Conservation (phyloP, 176 grass and related monocot genomes). For the Ensete glaucum region DNA sequence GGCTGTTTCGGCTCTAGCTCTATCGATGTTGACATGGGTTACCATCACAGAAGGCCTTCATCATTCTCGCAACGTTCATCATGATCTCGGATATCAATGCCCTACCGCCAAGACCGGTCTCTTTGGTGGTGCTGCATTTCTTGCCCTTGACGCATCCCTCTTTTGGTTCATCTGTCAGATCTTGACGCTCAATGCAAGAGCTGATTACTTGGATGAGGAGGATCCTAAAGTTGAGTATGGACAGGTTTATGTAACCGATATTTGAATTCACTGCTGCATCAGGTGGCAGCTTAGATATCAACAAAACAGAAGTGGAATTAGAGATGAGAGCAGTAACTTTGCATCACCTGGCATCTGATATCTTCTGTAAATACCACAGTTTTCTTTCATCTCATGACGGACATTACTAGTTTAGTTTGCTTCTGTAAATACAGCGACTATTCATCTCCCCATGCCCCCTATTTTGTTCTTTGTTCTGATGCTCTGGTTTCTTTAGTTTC, state of each 20-base stretch:
- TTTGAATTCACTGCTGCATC: background rate
- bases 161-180: constrained; percentile 71
- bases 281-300: background rate
- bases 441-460: too few species aligned
- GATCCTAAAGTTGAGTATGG: constrained; percentile 48
- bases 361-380: too few species aligned
- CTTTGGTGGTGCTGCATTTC: constrained; percentile 71
- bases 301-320: background rate
- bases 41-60: constrained; percentile 44
- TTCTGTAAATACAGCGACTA: too few species aligned
- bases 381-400: too few species aligned
- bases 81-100: constrained; percentile 41
- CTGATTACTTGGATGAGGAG: constrained; percentile 52
- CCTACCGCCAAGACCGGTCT: constrained; percentile 78
- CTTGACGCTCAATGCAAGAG: constrained; percentile 62
- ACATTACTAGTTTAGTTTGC: too few species aligned
- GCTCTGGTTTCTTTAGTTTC: too few species aligned
- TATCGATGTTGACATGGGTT: constrained; percentile 59
- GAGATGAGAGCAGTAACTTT: too few species aligned
- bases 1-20: constrained; percentile 41
- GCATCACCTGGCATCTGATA: too few species aligned
- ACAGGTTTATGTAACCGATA: constrained; percentile 41
- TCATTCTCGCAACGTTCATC: constrained; percentile 40
- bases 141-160: constrained; percentile 51
- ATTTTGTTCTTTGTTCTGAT: too few species aligned